Evolutionary conservation across 331 rosid species (phyloP).

Genomic region (Malus hybrid): DNA sequence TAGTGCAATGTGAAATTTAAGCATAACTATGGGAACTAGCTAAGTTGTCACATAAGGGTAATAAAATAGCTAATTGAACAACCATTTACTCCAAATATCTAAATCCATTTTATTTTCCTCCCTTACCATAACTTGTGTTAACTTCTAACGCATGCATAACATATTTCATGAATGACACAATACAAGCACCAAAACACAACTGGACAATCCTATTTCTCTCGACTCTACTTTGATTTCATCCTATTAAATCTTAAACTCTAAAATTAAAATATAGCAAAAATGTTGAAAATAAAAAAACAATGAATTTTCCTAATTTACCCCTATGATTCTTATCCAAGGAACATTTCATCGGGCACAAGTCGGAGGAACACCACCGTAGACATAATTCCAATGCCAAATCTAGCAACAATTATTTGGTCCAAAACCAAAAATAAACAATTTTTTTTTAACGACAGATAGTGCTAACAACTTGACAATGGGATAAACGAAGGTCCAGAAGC

Average conservation of each 20-base stretch:
- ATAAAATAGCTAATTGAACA: background rate
- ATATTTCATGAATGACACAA: background rate
- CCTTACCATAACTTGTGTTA: background rate
- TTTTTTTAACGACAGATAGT: background rate
- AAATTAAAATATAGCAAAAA: background rate
- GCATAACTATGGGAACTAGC: background rate
- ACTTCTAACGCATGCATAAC: background rate
- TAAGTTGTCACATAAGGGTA: background rate
- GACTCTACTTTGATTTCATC: background rate
- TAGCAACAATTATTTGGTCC: slow-evolving; percentile 9
- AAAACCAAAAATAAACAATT: background rate
- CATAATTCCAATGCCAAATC: background rate
- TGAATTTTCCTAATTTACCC: background rate
- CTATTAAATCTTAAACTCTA: background rate
- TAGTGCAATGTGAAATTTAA: background rate
- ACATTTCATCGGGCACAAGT: slow-evolving; percentile 6
- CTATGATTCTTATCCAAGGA: background rate
- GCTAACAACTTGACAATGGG: slow-evolving; percentile 21
- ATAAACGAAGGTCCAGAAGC: slow-evolving; percentile 10
- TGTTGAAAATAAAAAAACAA: background rate
- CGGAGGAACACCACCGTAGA: background rate
- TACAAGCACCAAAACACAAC: background rate
- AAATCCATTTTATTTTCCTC: too few relatives aligned
- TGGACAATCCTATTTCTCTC: background rate
- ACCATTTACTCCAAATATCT: background rate